These are phyloP conservation scores for Mayamaea pseudoterrestris DNA, from an alignment of 108 stramenopile species.

Conservation along the genomic window DNA sequence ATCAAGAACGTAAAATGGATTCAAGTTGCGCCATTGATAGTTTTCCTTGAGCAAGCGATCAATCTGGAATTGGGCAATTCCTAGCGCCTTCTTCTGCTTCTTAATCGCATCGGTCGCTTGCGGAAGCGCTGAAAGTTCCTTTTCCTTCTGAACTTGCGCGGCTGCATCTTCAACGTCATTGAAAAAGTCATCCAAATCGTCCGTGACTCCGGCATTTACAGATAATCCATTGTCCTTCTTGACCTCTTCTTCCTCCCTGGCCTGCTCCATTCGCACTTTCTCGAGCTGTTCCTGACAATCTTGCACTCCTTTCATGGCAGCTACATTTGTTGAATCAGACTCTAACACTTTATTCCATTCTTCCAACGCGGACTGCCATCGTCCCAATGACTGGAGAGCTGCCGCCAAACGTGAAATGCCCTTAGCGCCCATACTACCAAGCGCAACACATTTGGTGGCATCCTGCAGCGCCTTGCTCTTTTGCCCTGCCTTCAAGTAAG, in stretches of 20 bases:
- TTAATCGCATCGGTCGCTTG: conserved; percentile 48
- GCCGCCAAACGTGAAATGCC: conserved; percentile 68
- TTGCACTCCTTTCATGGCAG: conserved; percentile 51
- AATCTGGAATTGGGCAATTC: conserved; percentile 55
- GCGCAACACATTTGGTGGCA: conserved; percentile 44
- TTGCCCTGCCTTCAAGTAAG: conserved; percentile 60
- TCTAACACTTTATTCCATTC: conserved; percentile 43
- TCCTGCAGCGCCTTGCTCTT: conserved; percentile 66
- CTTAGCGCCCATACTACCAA: conserved; percentile 29
- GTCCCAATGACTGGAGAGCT: conserved; percentile 51
- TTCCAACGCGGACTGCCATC: conserved; percentile 44
- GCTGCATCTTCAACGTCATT: conserved; percentile 69
- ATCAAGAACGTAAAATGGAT: conserved; percentile 71
- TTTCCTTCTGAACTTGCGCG: conserved; percentile 31
- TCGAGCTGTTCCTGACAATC: conserved; percentile 34
- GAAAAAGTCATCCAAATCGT: conserved; percentile 77
- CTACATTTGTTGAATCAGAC: conserved; percentile 36
- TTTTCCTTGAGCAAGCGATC: conserved; percentile 64
- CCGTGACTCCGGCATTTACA: conserved; percentile 23
- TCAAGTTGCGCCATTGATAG: conserved; percentile 81
- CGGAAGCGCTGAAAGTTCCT: conserved; percentile 3
- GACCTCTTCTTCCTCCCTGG: conserved; percentile 26
- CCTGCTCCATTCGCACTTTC: conserved; percentile 17
- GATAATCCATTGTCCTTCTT: conserved; percentile 14
- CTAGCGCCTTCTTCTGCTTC: conserved; percentile 48